phyloP scores from a whole-genome alignment of 305 asterid genomes.

The Fraxinus ornus region DNA sequence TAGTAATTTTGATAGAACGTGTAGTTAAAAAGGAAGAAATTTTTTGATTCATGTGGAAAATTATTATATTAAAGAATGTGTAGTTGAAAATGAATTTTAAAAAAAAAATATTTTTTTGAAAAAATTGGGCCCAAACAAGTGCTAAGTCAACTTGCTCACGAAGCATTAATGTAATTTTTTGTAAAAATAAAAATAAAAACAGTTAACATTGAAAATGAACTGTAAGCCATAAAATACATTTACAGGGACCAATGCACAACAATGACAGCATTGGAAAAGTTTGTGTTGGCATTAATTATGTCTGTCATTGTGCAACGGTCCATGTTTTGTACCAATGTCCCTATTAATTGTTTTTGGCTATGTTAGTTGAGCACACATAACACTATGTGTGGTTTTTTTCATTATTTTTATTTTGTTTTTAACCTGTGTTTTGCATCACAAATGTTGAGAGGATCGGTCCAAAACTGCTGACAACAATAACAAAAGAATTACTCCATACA shows the following conservation, averaged over 20 bases:
- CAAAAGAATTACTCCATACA: not conserved
- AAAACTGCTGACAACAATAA: not conserved
- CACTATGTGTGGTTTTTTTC: not conserved
- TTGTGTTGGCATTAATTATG: slow-evolving; percentile 50
- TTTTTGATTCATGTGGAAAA: no score
- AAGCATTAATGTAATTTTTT: not conserved
- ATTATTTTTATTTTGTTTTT: not conserved
- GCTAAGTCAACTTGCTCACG: not conserved
- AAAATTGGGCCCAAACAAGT: no score
- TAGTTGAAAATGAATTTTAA: no score
- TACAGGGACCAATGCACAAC: slow-evolving; percentile 5
- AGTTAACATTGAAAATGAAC: slow-evolving; percentile 25
- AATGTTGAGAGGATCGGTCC: not conserved
- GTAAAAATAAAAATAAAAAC: not conserved
- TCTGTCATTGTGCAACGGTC: slow-evolving; percentile 49
- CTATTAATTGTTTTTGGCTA: slow-evolving; percentile 26
- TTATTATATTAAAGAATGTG: no score
- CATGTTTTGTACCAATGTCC: slow-evolving; percentile 22
- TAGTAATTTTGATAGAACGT: no score
- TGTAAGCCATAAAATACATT: slow-evolving; percentile 11
- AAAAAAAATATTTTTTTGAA: no score
- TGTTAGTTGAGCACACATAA: slow-evolving; percentile 24
- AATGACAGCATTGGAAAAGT: slow-evolving; percentile 49
- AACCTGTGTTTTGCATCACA: not conserved
- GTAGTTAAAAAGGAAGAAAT: no score